These are phyloP conservation scores for Naganishia vaughanmartiniae DNA, from an alignment of 768 basidiomycete species.

Conservation along the genomic window DNA sequence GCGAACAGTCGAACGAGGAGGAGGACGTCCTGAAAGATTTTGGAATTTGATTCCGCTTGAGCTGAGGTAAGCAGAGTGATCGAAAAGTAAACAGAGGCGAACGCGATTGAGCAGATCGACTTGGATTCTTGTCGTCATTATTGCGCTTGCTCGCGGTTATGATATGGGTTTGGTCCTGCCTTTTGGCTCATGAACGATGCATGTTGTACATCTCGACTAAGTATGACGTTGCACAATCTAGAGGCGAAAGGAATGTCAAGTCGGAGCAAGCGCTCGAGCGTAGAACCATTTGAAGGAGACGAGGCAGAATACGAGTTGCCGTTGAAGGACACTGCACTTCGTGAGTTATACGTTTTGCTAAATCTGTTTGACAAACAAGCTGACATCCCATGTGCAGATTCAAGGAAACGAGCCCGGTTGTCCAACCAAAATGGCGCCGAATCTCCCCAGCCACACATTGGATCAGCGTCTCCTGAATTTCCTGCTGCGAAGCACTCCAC, in stretches of 20 bases:
- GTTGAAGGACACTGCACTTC: not conserved
- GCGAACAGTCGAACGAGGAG: not conserved
- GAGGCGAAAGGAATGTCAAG: not conserved
- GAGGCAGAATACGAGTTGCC: not conserved
- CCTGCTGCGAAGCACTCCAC: not conserved
- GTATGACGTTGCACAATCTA: not conserved
- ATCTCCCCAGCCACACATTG: not conserved
- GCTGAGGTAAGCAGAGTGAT: constrained; percentile 17
- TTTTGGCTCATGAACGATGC: not conserved
- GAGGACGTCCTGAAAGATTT: constrained; percentile 8
- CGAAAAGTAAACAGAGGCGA: constrained; percentile 26
- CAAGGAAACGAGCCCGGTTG: constrained; percentile 7
- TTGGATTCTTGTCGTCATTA: not conserved
- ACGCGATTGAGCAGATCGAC: not conserved
- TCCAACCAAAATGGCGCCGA: not conserved
- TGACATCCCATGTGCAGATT: not conserved
- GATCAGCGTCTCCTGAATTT: not conserved
- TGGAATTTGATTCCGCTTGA: constrained; percentile 13
- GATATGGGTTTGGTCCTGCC: not conserved
- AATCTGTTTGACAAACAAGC: not conserved
- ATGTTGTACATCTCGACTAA: not conserved
- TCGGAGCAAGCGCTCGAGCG: not conserved
- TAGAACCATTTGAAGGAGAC: not conserved
- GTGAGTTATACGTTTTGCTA: not conserved
- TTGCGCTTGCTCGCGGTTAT: not conserved